A percentile compares a stretch with the other conserved stretches of the same genome.
phyloP scores from a whole-genome alignment of 2,329 filamentous ascomycete species.

The Eutypella sp. region DNA sequence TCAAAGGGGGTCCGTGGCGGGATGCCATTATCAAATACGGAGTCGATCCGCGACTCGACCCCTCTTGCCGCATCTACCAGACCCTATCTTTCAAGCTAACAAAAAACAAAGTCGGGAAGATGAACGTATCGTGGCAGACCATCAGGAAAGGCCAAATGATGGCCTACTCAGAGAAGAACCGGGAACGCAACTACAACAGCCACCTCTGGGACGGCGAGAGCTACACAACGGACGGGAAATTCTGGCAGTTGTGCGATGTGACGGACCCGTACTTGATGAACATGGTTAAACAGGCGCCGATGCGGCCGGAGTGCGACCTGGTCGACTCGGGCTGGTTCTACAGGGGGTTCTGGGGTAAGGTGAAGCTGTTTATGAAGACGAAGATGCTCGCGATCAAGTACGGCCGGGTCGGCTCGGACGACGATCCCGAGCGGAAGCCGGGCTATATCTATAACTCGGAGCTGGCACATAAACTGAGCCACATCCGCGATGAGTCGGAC shows the following conservation, averaged over 20 bases:
- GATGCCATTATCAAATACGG: slow-evolving; percentile 84
- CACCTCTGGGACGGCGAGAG: slow-evolving; percentile 81
- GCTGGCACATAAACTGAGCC: slow-evolving; percentile 22
- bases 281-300: slow-evolving; percentile 59
- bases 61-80: slow-evolving; percentile 77
- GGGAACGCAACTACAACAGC: slow-evolving; percentile 34
- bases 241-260: slow-evolving; percentile 93
- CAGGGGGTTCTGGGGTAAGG: slow-evolving; percentile 75
- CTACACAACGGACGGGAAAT: slow-evolving; percentile 74
- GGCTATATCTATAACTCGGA: slow-evolving; percentile 38
- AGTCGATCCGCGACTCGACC: slow-evolving; percentile 74
- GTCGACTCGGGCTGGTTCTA: slow-evolving; percentile 76
- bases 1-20: slow-evolving; percentile 86
- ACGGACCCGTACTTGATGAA: slow-evolving; percentile 68
- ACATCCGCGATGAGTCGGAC: slow-evolving; percentile 22
- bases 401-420: slow-evolving; percentile 44
- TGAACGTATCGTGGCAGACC: slow-evolving; percentile 45
- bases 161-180: slow-evolving; percentile 30
- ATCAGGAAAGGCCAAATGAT: slow-evolving; percentile 39
- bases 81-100: slow-evolving; percentile 80
- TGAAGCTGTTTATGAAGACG: slow-evolving; percentile 80
- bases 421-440: slow-evolving; percentile 29
- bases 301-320: slow-evolving; percentile 55
- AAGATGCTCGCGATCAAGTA: slow-evolving; percentile 70
- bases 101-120: slow-evolving; percentile 41